Evolutionary conservation across 2,329 filamentous ascomycete genomes (phyloP), one percentile per base, ranked within the genome.

Genomic region (Grosmannia serpens): DNA sequence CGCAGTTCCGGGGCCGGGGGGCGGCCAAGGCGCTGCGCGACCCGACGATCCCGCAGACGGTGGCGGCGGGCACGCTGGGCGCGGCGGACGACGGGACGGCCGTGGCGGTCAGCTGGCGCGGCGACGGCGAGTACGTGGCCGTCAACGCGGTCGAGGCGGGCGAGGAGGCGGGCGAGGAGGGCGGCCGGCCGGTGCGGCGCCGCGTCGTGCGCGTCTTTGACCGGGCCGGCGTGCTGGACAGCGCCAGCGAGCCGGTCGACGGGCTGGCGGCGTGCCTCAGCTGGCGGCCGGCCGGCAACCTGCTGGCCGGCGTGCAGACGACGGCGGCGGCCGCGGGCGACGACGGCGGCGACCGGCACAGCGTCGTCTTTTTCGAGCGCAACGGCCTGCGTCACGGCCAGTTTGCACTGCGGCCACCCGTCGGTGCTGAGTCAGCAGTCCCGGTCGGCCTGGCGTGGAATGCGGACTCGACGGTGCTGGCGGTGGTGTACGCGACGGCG

Each of bases 361-460:
- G 95, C 64, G 85, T 97, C 51, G 85, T 95, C 3, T 99, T 99
- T 72, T 99, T 99, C 65, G 94, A 99, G 74, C 82, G 91, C 56
- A 99, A 99, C 66, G 94, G 94, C n/a, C 78, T 99, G 60, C 83
- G 92, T n/a, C 94, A 99, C 71, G 94, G 94, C 5, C 83, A 96
- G 64, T 99, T 97, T 67, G 84, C 84, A n/a, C 77, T 99, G 22
- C 84, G 89, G 53, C n/a, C n/a, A n/a, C n/a, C n/a, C 31, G 31
- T 10, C 31, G 31, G 1, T 55, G 57, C 46, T 52, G 59, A 0
- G 64, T 64, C 2, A 26, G 31, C 1, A 22, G 81, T 78, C 3
- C 75, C 81, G 15, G 85, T 95, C 58, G 73, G 75, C 31, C 75
- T 99, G 17, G 79, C 82, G 53, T 99, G 94, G 94, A 99, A 96